Percentiles rank a stretch among this genome's conserved stretches.
These are phyloP conservation scores for Chloris gayana DNA, from an alignment of 176 grass and related monocot species.

Conservation along the genomic window DNA sequence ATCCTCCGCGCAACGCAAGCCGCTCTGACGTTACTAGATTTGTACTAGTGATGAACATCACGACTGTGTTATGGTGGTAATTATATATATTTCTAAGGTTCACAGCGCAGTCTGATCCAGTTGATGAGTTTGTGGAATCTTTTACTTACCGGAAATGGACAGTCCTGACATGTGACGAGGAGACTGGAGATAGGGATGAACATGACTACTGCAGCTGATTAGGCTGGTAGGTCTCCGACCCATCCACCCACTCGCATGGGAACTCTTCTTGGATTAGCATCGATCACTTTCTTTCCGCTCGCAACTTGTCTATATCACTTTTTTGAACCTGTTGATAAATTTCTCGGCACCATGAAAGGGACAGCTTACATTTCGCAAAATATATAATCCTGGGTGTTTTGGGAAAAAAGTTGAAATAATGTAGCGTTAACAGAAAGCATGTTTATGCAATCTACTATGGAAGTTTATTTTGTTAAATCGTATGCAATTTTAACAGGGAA, in stretches of 20 bases:
- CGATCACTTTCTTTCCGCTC: neutral
- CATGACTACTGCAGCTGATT: no score
- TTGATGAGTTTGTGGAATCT: neutral
- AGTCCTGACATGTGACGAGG: neutral
- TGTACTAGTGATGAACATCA: neutral
- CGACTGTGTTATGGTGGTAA: no score
- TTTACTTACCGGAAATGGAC: neutral
- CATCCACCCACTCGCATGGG: neutral
- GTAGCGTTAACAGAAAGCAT: no score
- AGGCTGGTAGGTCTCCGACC: neutral
- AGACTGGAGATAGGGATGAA: neutral
- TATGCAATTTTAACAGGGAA: no score
- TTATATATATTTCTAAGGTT: neutral
- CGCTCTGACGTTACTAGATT: conserved; percentile 26
- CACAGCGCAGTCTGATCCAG: neutral
- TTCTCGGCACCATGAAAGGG: no score
- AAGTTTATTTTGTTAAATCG: no score
- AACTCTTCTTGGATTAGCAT: neutral
- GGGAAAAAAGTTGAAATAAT: no score
- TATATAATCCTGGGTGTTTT: no score
- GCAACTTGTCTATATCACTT: no score
- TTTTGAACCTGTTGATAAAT: no score
- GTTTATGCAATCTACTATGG: no score
- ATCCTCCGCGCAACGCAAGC: conserved; percentile 71
- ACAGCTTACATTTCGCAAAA: no score